These are phyloP conservation scores for Trypanosoma platydactyli DNA, from an alignment of 208 protist genomes.

Conservation along the genomic window DNA sequence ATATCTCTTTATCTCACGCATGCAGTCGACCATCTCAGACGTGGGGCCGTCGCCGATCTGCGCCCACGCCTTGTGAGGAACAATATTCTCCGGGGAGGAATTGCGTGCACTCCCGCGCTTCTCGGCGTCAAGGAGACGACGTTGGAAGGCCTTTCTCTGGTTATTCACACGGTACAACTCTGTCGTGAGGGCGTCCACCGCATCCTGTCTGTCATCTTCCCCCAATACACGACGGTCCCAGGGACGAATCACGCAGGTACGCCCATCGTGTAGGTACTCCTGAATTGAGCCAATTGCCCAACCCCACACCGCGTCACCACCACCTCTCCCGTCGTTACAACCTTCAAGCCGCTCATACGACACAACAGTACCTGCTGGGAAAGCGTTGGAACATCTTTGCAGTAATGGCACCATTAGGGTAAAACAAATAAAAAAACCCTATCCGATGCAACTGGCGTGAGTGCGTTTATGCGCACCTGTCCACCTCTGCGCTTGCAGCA, in stretches of 20 bases:
- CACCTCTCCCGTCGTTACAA: no score
- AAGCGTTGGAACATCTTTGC: background rate
- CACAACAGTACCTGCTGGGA: conserved; percentile 18
- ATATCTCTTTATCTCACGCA: conserved; percentile 16
- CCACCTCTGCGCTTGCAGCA: no score
- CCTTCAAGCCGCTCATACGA: conserved; percentile 21
- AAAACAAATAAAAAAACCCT: conserved; percentile 10
- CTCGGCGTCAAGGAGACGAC: conserved; percentile 17
- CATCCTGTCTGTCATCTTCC: background rate
- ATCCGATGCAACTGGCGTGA: no score
- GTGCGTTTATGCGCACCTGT: no score
- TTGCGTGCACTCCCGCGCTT: background rate
- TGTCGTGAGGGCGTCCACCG: background rate
- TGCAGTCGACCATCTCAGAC: conserved; percentile 14
- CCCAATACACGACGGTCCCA: conserved; percentile 21
- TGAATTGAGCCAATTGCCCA: conserved; percentile 27
- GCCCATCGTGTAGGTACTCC: background rate
- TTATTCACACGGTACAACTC: conserved; percentile 16
- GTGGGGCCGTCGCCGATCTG: background rate
- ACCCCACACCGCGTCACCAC: conserved; percentile 5
- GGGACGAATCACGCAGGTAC: conserved; percentile 10
- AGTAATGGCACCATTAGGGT: background rate
- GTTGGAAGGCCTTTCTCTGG: background rate
- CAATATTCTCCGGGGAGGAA: background rate
- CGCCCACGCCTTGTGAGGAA: background rate